Base-by-base conservation (phyloP, 768 basidiomycete genomes). In the Serendipita sp. region DNA sequence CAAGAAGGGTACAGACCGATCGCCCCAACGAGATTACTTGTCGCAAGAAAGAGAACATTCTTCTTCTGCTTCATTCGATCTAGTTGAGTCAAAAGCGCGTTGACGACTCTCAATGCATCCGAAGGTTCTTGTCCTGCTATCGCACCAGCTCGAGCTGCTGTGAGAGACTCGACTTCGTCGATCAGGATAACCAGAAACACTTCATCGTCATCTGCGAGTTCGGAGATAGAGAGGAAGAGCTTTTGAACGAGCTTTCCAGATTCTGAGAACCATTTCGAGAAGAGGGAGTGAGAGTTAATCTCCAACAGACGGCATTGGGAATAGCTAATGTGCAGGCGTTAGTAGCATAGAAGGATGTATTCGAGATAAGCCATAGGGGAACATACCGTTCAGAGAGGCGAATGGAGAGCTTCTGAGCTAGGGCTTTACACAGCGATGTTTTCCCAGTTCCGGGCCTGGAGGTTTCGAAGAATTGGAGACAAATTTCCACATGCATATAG, bases 241-340 rank as follows among this genome's bases (percentile, higher is more conserved):
- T 88, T 82, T 69, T 98, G 95, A 1, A 99, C 96, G 31, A 99
- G 83, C 72, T 99, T 99, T 16, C 96, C 96, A 0, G 93, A 96
- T 71, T 99, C 96, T 0, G 94, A 97, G 74, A 98, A 99, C 95
- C 96, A 99, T 68, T 93, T 89, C 14, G 91, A 94, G 72, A 99
- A 98, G 16, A 99, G 79, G 1, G 94, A 97, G 74, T 98, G 96
- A 0, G 96, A 94, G 71, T 98, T 98, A 69, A 99, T 96, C 72
- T 99, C 96, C 48, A 99, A 80, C 11, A 99, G 77, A 50, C 91
- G 88, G 38, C 90, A 82, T 72, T 88, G 81, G 0, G 86, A 77
- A 70, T 96, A 99, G 28, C 93, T 95, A 67, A 43, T 20, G 42
- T 41, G 24, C 60, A 56, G 44, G 20, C 17, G 31, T 66, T 60